phyloP scores from a whole-genome alignment of 2,329 filamentous ascomycete genomes.

The Calonectria leucothoes region DNA sequence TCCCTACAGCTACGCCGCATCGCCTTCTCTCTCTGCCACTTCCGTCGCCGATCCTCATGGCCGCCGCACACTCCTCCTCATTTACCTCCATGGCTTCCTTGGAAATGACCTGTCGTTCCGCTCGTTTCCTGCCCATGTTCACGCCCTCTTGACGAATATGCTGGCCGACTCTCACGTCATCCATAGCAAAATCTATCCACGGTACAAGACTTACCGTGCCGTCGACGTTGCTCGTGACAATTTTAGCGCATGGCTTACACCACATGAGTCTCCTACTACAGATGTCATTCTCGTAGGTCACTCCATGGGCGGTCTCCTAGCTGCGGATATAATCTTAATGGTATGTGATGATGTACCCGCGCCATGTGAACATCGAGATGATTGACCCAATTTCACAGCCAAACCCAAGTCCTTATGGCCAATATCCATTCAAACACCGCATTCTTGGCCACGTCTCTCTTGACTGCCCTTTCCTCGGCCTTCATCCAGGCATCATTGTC shows the following conservation, averaged over 20 bases:
- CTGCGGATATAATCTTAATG: conserved; percentile 81
- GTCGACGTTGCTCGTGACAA: conserved; percentile 82
- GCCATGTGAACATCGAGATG: background rate
- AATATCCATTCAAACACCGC: conserved; percentile 72
- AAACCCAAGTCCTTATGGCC: conserved; percentile 46
- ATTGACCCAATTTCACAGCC: conserved; percentile 41
- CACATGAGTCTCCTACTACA: conserved; percentile 78
- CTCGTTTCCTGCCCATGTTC: conserved; percentile 89
- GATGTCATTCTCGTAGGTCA: conserved; percentile 89
- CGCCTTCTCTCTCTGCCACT: conserved; percentile 48
- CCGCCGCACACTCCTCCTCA: conserved; percentile 73
- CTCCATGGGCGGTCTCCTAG: conserved; percentile 88
- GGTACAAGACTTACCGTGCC: conserved; percentile 80
- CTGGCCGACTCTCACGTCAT: conserved; percentile 81
- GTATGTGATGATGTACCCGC: conserved; percentile 46
- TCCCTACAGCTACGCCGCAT: conserved; percentile 2
- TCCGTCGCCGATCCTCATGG: conserved; percentile 22
- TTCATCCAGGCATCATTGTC: conserved; percentile 89
- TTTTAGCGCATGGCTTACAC: conserved; percentile 84
- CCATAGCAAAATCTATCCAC: conserved; percentile 87
- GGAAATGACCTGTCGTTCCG: conserved; percentile 89
- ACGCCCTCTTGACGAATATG: conserved; percentile 75
- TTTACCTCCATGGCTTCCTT: conserved; percentile 93
- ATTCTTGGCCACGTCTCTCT: conserved; percentile 86
- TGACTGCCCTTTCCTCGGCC: conserved; percentile 87